phyloP scores from a whole-genome alignment of 352 stramenopile species.

The Halophytophthora polymorphica region DNA sequence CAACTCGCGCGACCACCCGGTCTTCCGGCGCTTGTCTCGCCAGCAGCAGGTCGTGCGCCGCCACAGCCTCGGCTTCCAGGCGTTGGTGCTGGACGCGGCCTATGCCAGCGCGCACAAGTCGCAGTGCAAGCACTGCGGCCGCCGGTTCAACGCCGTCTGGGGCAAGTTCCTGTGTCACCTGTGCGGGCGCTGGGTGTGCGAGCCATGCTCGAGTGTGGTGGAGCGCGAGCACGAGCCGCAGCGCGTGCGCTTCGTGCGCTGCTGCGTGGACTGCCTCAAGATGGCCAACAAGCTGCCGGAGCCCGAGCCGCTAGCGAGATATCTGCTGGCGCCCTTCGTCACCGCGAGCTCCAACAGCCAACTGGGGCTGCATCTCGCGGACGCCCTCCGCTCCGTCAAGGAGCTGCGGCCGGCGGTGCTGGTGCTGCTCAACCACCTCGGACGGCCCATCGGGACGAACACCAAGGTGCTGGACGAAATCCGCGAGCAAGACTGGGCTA shows the following conservation, averaged over 20 bases:
- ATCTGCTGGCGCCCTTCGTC: conserved; percentile 26
- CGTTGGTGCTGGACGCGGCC: conserved; percentile 25
- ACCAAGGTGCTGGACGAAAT: conserved; percentile 30
- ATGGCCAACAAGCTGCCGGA: conserved; percentile 56
- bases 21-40: conserved; percentile 50
- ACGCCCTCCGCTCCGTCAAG: conserved; percentile 31
- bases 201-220: conserved; percentile 49
- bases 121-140: conserved; percentile 43
- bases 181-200: conserved; percentile 48
- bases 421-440: conserved; percentile 32
- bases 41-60: conserved; percentile 49
- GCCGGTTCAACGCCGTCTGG: conserved; percentile 44
- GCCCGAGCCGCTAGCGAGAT: conserved; percentile 29
- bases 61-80: conserved; percentile 48
- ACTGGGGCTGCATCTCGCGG: conserved; percentile 41
- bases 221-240: conserved; percentile 48
- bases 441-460: conserved; percentile 20
- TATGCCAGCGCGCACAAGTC: conserved; percentile 19
- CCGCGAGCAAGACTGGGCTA: conserved; percentile 34
- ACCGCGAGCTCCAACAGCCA: conserved; percentile 31
- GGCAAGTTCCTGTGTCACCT: conserved; percentile 49
- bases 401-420: conserved; percentile 29
- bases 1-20: conserved; percentile 38
- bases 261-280: conserved; percentile 37
- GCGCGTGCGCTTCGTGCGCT: conserved; percentile 46